These are phyloP conservation scores for Emmonsiellopsis sp. DNA, from an alignment of 2,329 filamentous ascomycete genomes.

Conservation along the genomic window DNA sequence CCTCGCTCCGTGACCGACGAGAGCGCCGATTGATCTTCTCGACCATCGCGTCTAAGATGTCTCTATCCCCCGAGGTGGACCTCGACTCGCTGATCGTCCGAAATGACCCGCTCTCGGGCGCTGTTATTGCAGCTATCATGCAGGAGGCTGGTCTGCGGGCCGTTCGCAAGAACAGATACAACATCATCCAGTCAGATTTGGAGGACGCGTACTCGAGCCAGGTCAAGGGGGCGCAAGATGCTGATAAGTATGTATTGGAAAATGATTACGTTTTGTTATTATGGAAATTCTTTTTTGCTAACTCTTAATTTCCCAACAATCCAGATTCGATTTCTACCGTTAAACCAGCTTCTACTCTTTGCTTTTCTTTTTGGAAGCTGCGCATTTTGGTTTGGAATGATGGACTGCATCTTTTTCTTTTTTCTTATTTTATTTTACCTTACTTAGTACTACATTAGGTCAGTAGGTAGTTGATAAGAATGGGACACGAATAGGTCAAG, in stretches of 20 bases:
- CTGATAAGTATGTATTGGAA: conserved; percentile 44
- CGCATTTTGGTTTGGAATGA: too few relatives aligned
- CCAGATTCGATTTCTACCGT: too few relatives aligned
- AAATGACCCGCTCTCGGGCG: conserved; percentile 90
- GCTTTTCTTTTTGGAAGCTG: too few relatives aligned
- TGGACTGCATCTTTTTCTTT: too few relatives aligned
- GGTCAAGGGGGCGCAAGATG: conserved; percentile 73
- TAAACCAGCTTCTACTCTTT: too few relatives aligned
- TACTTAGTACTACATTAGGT: too few relatives aligned
- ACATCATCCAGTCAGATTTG: conserved; percentile 94
- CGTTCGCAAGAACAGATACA: conserved; percentile 96
- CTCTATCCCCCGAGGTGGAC: conserved; percentile 89
- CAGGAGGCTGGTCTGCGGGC: conserved; percentile 92
- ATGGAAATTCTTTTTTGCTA: too few relatives aligned
- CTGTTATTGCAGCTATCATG: conserved; percentile 98
- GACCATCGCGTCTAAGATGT: conserved; percentile 98
- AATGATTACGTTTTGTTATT: too few relatives aligned
- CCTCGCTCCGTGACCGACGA: conserved; percentile 83
- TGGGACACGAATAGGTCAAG: too few relatives aligned
- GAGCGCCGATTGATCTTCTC: conserved; percentile 94
- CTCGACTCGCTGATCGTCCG: conserved; percentile 92
- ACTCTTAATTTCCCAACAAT: too few relatives aligned
- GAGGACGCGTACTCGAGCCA: conserved; percentile 97
- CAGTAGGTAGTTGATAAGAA: too few relatives aligned
- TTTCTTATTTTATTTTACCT: too few relatives aligned